phyloP scores from a whole-genome alignment of 2,329 filamentous ascomycete species.

The Graphiopsis chlorocephala region DNA sequence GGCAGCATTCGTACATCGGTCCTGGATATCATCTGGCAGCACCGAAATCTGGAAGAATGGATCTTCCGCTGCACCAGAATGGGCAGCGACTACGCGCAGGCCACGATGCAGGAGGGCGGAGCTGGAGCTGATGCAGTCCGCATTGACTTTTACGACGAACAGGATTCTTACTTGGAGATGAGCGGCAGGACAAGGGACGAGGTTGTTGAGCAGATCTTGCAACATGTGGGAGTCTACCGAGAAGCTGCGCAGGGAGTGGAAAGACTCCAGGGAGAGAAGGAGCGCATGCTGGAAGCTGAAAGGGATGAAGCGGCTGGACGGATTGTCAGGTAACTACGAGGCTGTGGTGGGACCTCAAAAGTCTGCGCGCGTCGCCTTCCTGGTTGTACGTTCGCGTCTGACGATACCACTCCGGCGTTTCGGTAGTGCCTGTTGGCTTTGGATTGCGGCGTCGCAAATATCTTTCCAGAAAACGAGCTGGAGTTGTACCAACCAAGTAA shows the following conservation, averaged over 20 bases:
- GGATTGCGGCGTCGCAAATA: background rate
- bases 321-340: background rate
- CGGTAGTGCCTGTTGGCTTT: background rate
- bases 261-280: background rate
- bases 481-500: background rate
- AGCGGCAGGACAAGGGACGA: background rate
- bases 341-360: background rate
- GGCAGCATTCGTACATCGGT: constrained; percentile 2
- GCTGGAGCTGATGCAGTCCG: background rate
- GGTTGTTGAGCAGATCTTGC: background rate
- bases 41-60: background rate
- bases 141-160: background rate
- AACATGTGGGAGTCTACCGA: background rate
- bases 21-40: background rate
- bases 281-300: background rate
- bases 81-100: background rate
- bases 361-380: background rate
- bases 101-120: background rate
- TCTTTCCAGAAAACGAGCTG: background rate
- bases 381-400: too few species aligned
- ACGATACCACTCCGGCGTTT: too few species aligned
- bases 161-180: background rate
- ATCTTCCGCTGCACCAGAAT: background rate
- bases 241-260: background rate
- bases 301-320: too few species aligned